Evolutionary conservation across 805 yeast species (phyloP).

Genomic region (Candida chauliodis): DNA sequence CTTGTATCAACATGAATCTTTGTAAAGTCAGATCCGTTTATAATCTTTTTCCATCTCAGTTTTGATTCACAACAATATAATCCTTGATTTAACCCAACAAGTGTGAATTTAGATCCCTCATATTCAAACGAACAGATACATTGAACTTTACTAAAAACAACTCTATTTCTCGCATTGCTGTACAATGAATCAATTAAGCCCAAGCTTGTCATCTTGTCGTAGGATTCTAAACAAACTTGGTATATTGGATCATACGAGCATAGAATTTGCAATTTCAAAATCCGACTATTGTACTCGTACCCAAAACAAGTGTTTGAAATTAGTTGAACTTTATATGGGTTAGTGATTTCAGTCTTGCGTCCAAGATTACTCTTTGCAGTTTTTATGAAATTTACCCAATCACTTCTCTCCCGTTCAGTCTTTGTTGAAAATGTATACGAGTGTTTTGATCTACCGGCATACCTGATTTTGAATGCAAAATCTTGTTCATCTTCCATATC

Average conservation of each 20-base stretch:
- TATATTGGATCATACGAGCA: conserved; percentile 52
- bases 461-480: conserved; percentile 51
- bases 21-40: conserved; percentile 49
- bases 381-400: conserved; percentile 46
- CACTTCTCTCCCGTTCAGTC: conserved; percentile 46
- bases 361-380: conserved; percentile 41
- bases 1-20: conserved; percentile 60
- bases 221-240: conserved; percentile 20
- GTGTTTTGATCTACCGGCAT: conserved; percentile 52
- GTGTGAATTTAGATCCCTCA: conserved; percentile 42
- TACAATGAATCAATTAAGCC: conserved; percentile 27
- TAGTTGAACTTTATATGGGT: conserved; percentile 52
- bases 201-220: conserved; percentile 15
- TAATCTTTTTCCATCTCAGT: conserved; percentile 56
- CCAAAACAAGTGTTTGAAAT: conserved; percentile 61
- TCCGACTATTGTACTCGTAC: conserved; percentile 52
- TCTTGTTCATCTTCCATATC: conserved; percentile 19
- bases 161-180: conserved; percentile 17
- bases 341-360: conserved; percentile 31
- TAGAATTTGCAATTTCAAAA: conserved; percentile 50
- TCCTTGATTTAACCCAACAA: conserved; percentile 65
- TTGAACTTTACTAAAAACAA: conserved; percentile 34
- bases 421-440: conserved; percentile 51
- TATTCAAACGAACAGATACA: conserved; percentile 46
- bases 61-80: conserved; percentile 49